Evolutionary conservation across 306 rosid genomes (phyloP).

Genomic region (Prunus dulcis): DNA sequence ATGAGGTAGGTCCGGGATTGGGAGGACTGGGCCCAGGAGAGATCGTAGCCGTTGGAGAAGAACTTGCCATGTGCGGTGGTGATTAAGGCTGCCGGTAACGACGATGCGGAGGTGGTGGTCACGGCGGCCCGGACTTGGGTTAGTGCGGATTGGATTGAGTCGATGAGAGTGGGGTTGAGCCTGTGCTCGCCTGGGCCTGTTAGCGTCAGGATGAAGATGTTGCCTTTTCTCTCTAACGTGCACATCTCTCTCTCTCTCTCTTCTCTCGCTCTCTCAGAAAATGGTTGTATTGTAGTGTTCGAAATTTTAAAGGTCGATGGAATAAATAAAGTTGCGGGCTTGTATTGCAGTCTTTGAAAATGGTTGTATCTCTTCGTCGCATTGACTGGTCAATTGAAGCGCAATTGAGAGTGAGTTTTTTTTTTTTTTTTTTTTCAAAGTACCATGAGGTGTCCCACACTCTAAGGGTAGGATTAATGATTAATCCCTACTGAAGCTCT

Average conservation of each 20-base stretch:
- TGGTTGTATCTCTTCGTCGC: no score
- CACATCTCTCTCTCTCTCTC: conserved; percentile 38
- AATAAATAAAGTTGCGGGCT: not conserved
- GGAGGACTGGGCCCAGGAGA: conserved; percentile 44
- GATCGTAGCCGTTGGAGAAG: conserved; percentile 88
- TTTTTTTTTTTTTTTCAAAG: no score
- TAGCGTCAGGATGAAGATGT: conserved; percentile 61
- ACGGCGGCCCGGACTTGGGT: conserved; percentile 47
- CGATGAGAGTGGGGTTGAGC: conserved; percentile 63
- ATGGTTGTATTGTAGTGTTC: not conserved
- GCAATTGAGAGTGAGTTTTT: no score
- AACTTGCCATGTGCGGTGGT: conserved; percentile 83
- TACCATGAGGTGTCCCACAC: no score
- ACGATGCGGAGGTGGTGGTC: conserved; percentile 12
- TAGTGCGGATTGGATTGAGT: conserved; percentile 47
- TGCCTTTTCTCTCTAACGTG: conserved; percentile 58
- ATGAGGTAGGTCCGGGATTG: conserved; percentile 14
- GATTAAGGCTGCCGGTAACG: conserved; percentile 55
- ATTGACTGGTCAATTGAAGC: no score
- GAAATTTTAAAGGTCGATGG: not conserved
- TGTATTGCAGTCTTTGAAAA: not conserved
- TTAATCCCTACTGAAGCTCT: no score
- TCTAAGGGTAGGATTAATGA: no score
- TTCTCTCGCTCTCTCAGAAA: not conserved
- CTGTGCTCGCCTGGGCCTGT: conserved; percentile 70